Evolutionary conservation across 2,329 filamentous ascomycete genomes (phyloP).

Genomic region (Neofusicoccum laricinum): DNA sequence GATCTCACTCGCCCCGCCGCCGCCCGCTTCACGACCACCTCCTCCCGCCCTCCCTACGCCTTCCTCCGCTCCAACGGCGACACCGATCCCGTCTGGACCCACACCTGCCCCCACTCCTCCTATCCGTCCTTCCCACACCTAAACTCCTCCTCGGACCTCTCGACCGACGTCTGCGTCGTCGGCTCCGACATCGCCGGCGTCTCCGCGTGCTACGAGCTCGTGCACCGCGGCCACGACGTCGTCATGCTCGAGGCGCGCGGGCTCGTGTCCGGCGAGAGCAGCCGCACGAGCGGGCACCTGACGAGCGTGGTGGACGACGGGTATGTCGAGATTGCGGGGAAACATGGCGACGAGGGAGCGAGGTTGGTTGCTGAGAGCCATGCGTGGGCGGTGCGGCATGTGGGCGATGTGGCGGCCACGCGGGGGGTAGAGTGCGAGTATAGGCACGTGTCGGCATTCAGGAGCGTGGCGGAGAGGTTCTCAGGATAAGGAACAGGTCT

Average conservation of each 20-base stretch:
- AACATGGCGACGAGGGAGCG: slow-evolving; percentile 51
- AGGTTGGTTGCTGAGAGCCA: slow-evolving; percentile 53
- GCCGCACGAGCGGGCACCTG: slow-evolving; percentile 54
- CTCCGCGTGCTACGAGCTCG: slow-evolving; percentile 53
- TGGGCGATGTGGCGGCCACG: slow-evolving; percentile 50
- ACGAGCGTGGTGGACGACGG: slow-evolving; percentile 55
- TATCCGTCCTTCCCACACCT: slow-evolving; percentile 46
- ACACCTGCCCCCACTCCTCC: slow-evolving; percentile 45
- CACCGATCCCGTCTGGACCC: slow-evolving; percentile 54
- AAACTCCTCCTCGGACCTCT: slow-evolving; percentile 33
- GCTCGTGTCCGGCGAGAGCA: slow-evolving; percentile 54
- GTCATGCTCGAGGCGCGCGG: slow-evolving; percentile 55
- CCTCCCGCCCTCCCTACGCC: neutral
- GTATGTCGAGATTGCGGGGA: slow-evolving; percentile 50
- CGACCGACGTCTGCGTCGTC: slow-evolving; percentile 51
- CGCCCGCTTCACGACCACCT: neutral
- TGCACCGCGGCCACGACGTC: slow-evolving; percentile 49
- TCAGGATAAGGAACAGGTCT: slow-evolving; percentile 45
- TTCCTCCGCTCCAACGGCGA: slow-evolving; percentile 48
- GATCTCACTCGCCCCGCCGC: neutral
- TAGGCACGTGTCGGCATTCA: slow-evolving; percentile 34
- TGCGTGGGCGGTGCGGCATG: slow-evolving; percentile 51
- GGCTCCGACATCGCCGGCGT: slow-evolving; percentile 55
- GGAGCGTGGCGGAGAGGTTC: slow-evolving; percentile 48
- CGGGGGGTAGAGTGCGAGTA: slow-evolving; percentile 58